Conservation (phyloP, 2,329 filamentous ascomycete species). For the Bipolaris bicolor region DNA sequence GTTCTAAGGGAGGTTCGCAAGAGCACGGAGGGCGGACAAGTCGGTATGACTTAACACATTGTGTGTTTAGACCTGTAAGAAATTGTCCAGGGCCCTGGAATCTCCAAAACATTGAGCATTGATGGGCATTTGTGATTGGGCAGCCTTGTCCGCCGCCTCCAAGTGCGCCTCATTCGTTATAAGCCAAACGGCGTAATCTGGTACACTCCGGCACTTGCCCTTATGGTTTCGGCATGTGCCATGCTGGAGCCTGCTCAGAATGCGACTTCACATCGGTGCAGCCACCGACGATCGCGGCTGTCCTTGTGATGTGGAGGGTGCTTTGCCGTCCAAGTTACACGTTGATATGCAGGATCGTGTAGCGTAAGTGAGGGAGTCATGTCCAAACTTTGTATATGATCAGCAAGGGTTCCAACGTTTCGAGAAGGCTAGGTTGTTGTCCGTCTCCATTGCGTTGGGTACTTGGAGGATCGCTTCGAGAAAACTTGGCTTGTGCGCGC, state of each 20-base stretch:
- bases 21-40: background rate
- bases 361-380: slow-evolving; percentile 3
- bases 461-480: slow-evolving; percentile 9
- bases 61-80: background rate
- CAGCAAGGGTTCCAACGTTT: slow-evolving; percentile 16
- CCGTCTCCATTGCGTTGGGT: slow-evolving; percentile 17
- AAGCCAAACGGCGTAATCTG: background rate
- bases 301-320: slow-evolving; percentile 10
- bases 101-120: background rate
- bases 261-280: slow-evolving; percentile 20
- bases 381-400: slow-evolving; percentile 16
- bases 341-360: slow-evolving; percentile 1
- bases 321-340: slow-evolving; percentile 5
- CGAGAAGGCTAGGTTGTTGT: slow-evolving; percentile 3
- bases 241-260: slow-evolving; percentile 14
- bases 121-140: background rate
- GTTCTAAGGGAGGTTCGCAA: background rate
- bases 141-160: background rate
- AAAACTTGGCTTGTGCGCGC: slow-evolving; percentile 9
- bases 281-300: slow-evolving; percentile 17
- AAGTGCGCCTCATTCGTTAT: slow-evolving; percentile 1
- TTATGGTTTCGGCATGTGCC: slow-evolving; percentile 12
- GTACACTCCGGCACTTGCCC: background rate
- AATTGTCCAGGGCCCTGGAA: background rate
- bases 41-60: background rate